Conservation (phyloP, 768 basidiomycete genomes). For the Lactarius sanguifluus region DNA sequence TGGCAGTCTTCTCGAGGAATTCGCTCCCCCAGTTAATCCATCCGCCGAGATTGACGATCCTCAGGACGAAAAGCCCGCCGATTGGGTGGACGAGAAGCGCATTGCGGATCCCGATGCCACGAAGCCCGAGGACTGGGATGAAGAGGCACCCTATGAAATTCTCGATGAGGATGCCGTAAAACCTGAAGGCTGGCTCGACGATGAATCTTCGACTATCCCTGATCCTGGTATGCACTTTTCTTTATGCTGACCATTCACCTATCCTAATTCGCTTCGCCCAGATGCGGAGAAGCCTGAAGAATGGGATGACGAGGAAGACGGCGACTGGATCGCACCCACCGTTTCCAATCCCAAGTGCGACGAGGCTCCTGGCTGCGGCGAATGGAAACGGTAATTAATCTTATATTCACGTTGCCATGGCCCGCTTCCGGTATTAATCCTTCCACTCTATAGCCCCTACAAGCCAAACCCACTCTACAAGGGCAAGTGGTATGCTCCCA, state of each 20-base stretch:
- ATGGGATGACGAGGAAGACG: constrained; percentile 99
- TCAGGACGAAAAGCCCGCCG: constrained; percentile 82
- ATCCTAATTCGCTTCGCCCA: constrained; percentile 30
- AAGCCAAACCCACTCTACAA: constrained; percentile 95
- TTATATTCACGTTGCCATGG: constrained; percentile 4
- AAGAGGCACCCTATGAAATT: constrained; percentile 92
- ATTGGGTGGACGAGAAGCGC: constrained; percentile 90
- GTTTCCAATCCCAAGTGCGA: constrained; percentile 89
- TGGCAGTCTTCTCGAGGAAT: constrained; percentile 90
- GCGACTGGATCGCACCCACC: constrained; percentile 94
- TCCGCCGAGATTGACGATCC: constrained; percentile 91
- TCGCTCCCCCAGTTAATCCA: constrained; percentile 91
- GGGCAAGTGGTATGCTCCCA: constrained; percentile 96
- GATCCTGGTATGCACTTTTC: constrained; percentile 67
- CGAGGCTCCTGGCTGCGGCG: constrained; percentile 90
- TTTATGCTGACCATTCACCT: neutral
- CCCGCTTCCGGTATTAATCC: neutral
- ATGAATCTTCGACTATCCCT: constrained; percentile 76
- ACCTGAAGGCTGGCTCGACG: constrained; percentile 94
- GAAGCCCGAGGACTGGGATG: constrained; percentile 99
- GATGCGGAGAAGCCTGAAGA: constrained; percentile 96
- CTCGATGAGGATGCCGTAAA: constrained; percentile 81
- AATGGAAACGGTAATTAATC: constrained; percentile 74
- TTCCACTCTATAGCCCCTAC: constrained; percentile 52
- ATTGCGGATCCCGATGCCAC: constrained; percentile 82